phyloP scores from a whole-genome alignment of 306 rosid genomes.

The Purshia tridentata region DNA sequence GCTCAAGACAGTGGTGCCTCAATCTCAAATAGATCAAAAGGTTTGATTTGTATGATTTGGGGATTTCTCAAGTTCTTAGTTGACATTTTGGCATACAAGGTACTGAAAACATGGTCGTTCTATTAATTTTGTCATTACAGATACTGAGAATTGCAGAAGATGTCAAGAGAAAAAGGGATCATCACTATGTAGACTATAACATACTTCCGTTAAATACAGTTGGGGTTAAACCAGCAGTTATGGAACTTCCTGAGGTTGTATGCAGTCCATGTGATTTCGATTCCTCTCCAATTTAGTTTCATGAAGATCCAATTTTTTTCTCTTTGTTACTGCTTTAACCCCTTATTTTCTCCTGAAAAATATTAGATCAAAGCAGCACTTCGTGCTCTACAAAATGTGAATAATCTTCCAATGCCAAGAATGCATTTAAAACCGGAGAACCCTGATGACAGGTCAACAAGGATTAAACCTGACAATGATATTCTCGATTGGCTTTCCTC shows the following conservation, averaged over 20 bases:
- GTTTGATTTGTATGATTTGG: slow-evolving; percentile 38
- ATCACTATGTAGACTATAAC: slow-evolving; percentile 69
- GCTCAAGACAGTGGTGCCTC: slow-evolving; percentile 54
- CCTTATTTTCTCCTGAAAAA: slow-evolving; percentile 17
- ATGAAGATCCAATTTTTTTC: slow-evolving; percentile 7
- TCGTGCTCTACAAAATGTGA: slow-evolving; percentile 56
- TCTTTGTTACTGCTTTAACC: slow-evolving; percentile 11
- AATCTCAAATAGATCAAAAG: slow-evolving; percentile 44
- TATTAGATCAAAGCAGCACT: slow-evolving; percentile 78
- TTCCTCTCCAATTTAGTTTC: background rate
- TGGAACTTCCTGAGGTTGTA: slow-evolving; percentile 89
- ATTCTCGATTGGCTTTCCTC: slow-evolving; percentile 88
- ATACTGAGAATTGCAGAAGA: slow-evolving; percentile 60
- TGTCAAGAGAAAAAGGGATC: slow-evolving; percentile 61
- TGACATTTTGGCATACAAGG: slow-evolving; percentile 10
- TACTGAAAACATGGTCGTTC: slow-evolving; percentile 11
- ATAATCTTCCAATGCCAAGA: slow-evolving; percentile 71
- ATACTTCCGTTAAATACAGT: slow-evolving; percentile 84
- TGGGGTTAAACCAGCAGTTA: slow-evolving; percentile 80
- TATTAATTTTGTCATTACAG: slow-evolving; percentile 45
- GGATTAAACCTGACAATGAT: slow-evolving; percentile 65
- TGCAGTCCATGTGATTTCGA: background rate
- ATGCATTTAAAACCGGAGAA: slow-evolving; percentile 35
- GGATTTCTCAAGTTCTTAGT: slow-evolving; percentile 20
- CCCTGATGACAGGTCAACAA: slow-evolving; percentile 39